These are phyloP conservation scores for Dendrocalamus sinicus DNA, from an alignment of 176 grass and related monocot species.

Conservation along the genomic window DNA sequence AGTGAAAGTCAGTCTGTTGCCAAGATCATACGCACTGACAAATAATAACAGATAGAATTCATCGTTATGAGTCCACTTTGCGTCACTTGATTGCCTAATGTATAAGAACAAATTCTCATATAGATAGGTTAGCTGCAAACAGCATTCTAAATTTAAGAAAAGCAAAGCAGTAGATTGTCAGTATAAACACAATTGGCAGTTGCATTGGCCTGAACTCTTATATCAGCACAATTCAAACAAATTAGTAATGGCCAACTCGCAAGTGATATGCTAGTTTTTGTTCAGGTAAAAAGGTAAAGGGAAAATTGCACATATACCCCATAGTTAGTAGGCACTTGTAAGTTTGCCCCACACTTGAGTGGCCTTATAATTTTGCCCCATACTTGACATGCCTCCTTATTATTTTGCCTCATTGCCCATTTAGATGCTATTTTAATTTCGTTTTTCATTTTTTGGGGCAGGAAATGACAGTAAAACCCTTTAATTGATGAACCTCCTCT, in stretches of 20 bases:
- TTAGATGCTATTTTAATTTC: too few relatives aligned
- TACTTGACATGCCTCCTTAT: too few relatives aligned
- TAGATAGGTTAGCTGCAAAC: neutral
- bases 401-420: too few relatives aligned
- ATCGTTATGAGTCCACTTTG: neutral
- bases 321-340: too few relatives aligned
- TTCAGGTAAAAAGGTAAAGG: neutral
- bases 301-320: too few relatives aligned
- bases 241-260: neutral
- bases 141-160: neutral
- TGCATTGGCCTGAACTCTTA: neutral
- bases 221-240: neutral
- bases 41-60: neutral
- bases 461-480: too few relatives aligned
- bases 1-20: slow-evolving; percentile 22
- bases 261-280: neutral
- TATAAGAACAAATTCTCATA: neutral
- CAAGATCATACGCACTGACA: neutral
- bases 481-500: too few relatives aligned
- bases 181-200: neutral
- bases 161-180: neutral
- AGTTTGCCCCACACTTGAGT: too few relatives aligned
- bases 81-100: neutral
- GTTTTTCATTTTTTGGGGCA: too few relatives aligned
- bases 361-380: too few relatives aligned